phyloP scores from a whole-genome alignment of 345 rosid genomes.

The Nasturtium officinale region DNA sequence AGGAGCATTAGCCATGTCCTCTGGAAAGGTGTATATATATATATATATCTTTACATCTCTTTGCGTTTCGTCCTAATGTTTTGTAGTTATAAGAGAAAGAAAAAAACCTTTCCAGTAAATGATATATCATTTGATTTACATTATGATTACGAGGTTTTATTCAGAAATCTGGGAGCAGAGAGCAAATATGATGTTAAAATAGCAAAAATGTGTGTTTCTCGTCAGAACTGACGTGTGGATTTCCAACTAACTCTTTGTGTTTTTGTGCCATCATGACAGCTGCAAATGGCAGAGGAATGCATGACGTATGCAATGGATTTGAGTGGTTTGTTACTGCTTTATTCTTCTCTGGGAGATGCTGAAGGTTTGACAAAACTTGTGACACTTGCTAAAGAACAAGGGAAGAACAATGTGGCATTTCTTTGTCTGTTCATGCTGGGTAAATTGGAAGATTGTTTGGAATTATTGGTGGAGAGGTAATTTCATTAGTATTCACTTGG shows the following conservation, averaged over 20 bases:
- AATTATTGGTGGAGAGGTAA: constrained; percentile 93
- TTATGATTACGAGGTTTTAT: constrained; percentile 11
- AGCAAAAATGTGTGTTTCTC: not conserved
- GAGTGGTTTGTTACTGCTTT: constrained; percentile 93
- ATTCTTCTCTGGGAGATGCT: constrained; percentile 95
- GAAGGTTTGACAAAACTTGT: constrained; percentile 87
- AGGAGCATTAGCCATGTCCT: constrained; percentile 96
- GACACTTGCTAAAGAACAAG: constrained; percentile 87
- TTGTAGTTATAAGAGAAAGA: not conserved
- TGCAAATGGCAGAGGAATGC: constrained; percentile 98
- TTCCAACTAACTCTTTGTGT: constrained; percentile 21
- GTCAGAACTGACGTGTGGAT: not conserved
- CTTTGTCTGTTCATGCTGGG: constrained; percentile 94
- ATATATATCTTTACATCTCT: not conserved
- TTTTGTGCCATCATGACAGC: constrained; percentile 53
- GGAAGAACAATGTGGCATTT: constrained; percentile 96
- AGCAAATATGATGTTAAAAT: not conserved
- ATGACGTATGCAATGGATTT: constrained; percentile 89
- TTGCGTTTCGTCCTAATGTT: constrained; percentile 3
- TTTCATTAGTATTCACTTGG: constrained; percentile 29
- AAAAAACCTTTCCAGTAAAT: not conserved
- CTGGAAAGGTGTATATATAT: constrained; percentile 68
- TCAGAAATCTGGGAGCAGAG: not conserved
- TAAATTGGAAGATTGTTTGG: constrained; percentile 92
- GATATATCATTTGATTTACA: constrained; percentile 4